phyloP scores from a whole-genome alignment of 495 filamentous ascomycete genomes.

The Beverwykella pulmonaria region DNA sequence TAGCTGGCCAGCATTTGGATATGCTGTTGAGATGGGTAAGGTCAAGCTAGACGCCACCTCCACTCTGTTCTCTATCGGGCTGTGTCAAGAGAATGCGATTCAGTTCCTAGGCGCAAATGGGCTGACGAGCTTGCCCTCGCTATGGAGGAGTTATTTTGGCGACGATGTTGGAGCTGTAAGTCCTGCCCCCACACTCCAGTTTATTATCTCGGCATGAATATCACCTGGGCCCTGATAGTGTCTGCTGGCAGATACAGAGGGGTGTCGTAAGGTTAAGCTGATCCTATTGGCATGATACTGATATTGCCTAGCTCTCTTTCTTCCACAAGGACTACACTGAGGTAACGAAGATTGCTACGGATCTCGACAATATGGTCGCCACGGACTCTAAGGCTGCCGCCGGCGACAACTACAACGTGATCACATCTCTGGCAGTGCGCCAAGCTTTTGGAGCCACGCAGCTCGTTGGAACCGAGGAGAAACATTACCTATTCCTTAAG shows the following conservation, averaged over 20 bases:
- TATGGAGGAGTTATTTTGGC: constrained; percentile 60
- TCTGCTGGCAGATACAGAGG: neutral
- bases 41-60: constrained; percentile 46
- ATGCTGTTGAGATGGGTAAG: constrained; percentile 55
- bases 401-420: constrained; percentile 45
- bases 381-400: constrained; percentile 53
- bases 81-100: constrained; percentile 57
- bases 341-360: constrained; percentile 43
- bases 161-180: constrained; percentile 57
- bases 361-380: constrained; percentile 54
- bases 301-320: constrained; percentile 49
- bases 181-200: constrained; percentile 59
- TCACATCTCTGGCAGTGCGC: constrained; percentile 44
- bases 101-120: constrained; percentile 54
- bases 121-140: constrained; percentile 48
- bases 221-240: too few species aligned
- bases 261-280: too few species aligned
- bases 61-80: constrained; percentile 57
- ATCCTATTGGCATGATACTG: neutral
- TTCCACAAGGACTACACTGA: constrained; percentile 57
- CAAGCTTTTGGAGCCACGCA: constrained; percentile 44
- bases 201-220: too few species aligned
- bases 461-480: constrained; percentile 33
- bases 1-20: constrained; percentile 60
- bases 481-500: constrained; percentile 41